Conservation (phyloP, 768 basidiomycete species). For the Vararia minispora region DNA sequence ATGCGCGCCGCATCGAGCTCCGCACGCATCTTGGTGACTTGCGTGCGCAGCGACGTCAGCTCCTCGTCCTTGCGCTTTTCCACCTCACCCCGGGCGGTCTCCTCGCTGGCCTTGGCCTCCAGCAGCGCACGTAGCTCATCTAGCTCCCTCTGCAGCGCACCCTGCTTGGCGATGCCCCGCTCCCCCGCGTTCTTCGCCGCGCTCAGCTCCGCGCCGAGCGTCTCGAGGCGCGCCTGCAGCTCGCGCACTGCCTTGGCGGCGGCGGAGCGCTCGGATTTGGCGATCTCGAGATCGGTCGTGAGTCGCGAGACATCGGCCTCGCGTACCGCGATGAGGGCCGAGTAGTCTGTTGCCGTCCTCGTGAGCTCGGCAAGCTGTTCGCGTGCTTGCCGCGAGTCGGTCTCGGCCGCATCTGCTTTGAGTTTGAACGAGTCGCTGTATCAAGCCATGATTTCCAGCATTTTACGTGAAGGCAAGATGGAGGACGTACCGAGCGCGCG, state of each 20-base stretch:
- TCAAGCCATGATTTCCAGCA: background rate
- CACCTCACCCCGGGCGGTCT: slow-evolving; percentile 70
- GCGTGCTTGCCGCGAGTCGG: slow-evolving; percentile 57
- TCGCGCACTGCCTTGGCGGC: slow-evolving; percentile 52
- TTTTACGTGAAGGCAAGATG: background rate
- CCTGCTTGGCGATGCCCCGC: slow-evolving; percentile 32
- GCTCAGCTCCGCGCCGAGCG: slow-evolving; percentile 48
- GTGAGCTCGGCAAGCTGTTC: slow-evolving; percentile 70
- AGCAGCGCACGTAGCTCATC: slow-evolving; percentile 79
- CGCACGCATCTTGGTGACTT: slow-evolving; percentile 48
- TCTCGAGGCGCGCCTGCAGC: slow-evolving; percentile 59
- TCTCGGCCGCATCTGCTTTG: slow-evolving; percentile 52
- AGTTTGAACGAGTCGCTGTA: slow-evolving; percentile 54
- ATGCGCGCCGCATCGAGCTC: slow-evolving; percentile 60
- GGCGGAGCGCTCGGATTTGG: slow-evolving; percentile 42
- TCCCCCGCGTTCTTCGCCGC: slow-evolving; percentile 47
- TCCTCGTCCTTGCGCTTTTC: slow-evolving; percentile 86
- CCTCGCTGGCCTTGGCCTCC: slow-evolving; percentile 80
- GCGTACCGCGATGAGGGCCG: slow-evolving; percentile 63
- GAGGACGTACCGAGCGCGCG: slow-evolving; percentile 45
- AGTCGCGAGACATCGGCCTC: slow-evolving; percentile 58
- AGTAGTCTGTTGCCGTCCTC: slow-evolving; percentile 68
- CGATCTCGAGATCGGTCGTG: slow-evolving; percentile 37
- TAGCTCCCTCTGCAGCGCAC: slow-evolving; percentile 68
- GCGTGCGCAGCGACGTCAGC: slow-evolving; percentile 55